Conservation (phyloP, 2,329 filamentous ascomycete species). For the Talaromyces amestolkiae region DNA sequence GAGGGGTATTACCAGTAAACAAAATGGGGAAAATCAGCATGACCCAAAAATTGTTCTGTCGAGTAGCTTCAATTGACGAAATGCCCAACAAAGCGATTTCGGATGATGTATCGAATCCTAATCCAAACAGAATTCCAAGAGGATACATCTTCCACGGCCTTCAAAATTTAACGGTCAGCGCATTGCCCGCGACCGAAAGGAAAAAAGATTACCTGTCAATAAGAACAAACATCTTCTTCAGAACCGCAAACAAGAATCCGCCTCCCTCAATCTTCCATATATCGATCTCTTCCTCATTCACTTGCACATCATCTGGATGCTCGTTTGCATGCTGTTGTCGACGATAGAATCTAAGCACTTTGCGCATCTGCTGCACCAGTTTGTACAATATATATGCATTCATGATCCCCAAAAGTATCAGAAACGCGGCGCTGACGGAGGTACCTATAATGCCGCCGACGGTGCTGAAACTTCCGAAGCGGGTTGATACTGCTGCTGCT, state of each 20-base stretch:
- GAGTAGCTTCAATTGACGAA: slow-evolving; percentile 77
- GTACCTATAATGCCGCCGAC: slow-evolving; percentile 89
- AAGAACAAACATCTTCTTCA: slow-evolving; percentile 73
- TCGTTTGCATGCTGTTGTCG: slow-evolving; percentile 29
- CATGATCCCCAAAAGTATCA: slow-evolving; percentile 76
- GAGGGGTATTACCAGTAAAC: slow-evolving; percentile 68
- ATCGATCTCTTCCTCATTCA: slow-evolving; percentile 48
- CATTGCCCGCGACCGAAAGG: neutral
- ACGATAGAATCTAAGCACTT: slow-evolving; percentile 49
- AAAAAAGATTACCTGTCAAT: slow-evolving; percentile 49
- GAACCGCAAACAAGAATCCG: slow-evolving; percentile 69
- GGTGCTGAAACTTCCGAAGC: slow-evolving; percentile 75
- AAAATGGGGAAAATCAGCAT: slow-evolving; percentile 88
- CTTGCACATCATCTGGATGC: slow-evolving; percentile 47
- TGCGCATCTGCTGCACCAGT: slow-evolving; percentile 66
- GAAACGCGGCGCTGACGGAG: slow-evolving; percentile 76
- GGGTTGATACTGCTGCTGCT: slow-evolving; percentile 73
- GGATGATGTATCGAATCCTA: slow-evolving; percentile 93
- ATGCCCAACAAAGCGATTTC: slow-evolving; percentile 92
- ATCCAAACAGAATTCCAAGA: slow-evolving; percentile 79
- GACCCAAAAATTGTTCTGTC: slow-evolving; percentile 87
- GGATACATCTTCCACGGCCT: slow-evolving; percentile 91
- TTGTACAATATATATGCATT: slow-evolving; percentile 84
- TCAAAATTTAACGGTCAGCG: slow-evolving; percentile 19
- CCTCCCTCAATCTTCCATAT: slow-evolving; percentile 71